Conservation (phyloP, 1,139 yeast species). For the Suhomyces choctaworum region DNA sequence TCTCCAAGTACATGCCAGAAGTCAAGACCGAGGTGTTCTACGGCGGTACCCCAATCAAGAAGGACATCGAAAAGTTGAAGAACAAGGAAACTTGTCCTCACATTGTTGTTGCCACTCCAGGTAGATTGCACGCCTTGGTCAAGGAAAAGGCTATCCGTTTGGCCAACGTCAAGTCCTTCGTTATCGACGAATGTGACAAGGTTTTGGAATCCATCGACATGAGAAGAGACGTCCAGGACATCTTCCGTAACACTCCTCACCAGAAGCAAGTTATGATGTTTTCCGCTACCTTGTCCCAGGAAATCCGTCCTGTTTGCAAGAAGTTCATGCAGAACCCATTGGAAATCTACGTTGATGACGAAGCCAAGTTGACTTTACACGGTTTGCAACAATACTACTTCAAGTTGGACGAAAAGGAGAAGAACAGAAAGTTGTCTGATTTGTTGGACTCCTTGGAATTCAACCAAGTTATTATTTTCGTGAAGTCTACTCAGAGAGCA, state of each 20-base stretch:
- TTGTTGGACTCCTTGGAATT: constrained; percentile 92
- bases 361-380: constrained; percentile 94
- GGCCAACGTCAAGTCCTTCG: constrained; percentile 89
- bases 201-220: constrained; percentile 88
- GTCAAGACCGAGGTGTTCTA: constrained; percentile 95
- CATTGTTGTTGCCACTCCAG: constrained; percentile 97
- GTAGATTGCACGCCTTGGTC: constrained; percentile 92
- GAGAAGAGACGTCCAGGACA: constrained; percentile 99
- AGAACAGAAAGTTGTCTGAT: constrained; percentile 91
- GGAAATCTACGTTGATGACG: constrained; percentile 97
- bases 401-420: constrained; percentile 86
- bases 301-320: constrained; percentile 95
- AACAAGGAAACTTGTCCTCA: constrained; percentile 95
- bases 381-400: constrained; percentile 97
- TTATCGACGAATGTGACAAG: constrained; percentile 97
- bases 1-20: constrained; percentile 98
- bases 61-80: constrained; percentile 85
- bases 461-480: constrained; percentile 97
- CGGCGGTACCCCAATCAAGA: constrained; percentile 89
- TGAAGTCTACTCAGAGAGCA: constrained; percentile 89
- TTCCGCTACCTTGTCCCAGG: constrained; percentile 92
- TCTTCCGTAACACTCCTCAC: constrained; percentile 96
- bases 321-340: constrained; percentile 97
- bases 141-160: constrained; percentile 88
- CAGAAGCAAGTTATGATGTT: constrained; percentile 99